Conservation (phyloP, 2,329 filamentous ascomycete species). For the Emergomyces orientalis region DNA sequence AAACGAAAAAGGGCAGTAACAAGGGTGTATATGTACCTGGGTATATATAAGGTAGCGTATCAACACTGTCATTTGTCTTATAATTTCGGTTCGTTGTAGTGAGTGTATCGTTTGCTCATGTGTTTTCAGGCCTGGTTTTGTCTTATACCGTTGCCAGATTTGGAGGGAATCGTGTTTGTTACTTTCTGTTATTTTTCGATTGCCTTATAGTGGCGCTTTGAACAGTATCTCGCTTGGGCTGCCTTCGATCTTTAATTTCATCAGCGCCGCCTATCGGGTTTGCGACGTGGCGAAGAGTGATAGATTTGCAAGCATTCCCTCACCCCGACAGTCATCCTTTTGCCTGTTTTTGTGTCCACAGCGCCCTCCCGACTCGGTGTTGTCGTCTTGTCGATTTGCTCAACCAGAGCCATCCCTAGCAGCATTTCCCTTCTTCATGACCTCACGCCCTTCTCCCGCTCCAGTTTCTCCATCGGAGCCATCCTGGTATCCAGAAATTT, state of each 20-base stretch:
- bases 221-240: neutral
- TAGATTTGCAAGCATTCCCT: conserved; percentile 12
- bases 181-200: neutral
- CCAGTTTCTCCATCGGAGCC: neutral
- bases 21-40: neutral
- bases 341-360: neutral
- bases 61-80: neutral
- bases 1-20: neutral
- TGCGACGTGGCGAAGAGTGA: conserved; percentile 23
- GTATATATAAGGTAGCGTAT: neutral
- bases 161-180: neutral
- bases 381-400: neutral
- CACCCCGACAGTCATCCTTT: neutral
- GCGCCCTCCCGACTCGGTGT: too few relatives aligned
- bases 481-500: neutral
- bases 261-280: neutral
- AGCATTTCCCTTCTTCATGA: neutral
- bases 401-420: neutral
- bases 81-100: neutral
- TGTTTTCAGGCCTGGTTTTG: neutral
- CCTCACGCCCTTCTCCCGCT: neutral
- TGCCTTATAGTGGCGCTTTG: neutral
- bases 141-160: neutral
- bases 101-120: neutral
- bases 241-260: neutral